A percentile compares a stretch with the other conserved stretches of the same genome.
These are phyloP conservation scores for Thraustochytrium sp. DNA, from an alignment of 352 stramenopile genomes.

Conservation along the genomic window DNA sequence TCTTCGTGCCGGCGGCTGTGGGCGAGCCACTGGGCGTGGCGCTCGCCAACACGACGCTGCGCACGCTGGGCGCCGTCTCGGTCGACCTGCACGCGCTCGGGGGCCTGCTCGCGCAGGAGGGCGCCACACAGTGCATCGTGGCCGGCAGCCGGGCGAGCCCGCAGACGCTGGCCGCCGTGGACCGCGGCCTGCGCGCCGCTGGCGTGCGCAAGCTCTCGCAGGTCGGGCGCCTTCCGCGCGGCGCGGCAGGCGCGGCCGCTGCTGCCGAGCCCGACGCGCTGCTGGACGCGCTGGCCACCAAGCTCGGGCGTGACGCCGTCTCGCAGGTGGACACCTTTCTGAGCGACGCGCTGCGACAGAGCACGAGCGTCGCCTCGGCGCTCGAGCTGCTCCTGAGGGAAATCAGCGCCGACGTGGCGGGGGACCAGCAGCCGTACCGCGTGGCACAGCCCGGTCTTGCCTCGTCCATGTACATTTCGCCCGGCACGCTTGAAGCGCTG, in stretches of 20 bases:
- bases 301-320: not conserved
- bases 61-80: not conserved
- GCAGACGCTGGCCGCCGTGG: not conserved
- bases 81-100: not conserved
- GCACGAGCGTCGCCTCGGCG: not conserved
- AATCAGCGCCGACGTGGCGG: too few relatives aligned
- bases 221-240: not conserved
- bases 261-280: not conserved
- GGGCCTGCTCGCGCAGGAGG: not conserved
- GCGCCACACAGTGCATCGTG: not conserved
- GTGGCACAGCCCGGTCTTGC: not conserved
- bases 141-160: not conserved
- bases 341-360: not conserved
- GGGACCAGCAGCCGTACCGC: not conserved
- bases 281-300: not conserved
- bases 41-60: not conserved
- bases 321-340: not conserved
- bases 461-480: slow-evolving; percentile 22
- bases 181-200: not conserved
- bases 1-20: not conserved
- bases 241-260: not conserved
- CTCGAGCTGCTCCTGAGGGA: not conserved
- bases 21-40: not conserved
- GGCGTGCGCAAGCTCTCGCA: not conserved
- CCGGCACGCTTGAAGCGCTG: not conserved